phyloP scores from a whole-genome alignment of 208 protist species.

The Crithidia acanthocephali region DNA sequence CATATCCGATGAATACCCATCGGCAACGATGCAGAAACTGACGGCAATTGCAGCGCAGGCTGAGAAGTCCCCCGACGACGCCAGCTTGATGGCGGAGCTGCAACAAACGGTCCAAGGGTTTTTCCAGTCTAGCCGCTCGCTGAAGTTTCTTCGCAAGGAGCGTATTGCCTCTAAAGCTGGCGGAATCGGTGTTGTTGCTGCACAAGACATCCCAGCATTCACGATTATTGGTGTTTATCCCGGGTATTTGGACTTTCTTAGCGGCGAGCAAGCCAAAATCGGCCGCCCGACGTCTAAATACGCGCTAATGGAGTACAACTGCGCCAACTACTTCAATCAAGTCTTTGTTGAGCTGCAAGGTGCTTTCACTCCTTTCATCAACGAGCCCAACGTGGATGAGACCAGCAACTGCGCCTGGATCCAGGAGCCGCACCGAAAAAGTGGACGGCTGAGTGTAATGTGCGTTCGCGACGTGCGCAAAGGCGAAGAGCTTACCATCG shows the following conservation, averaged over 20 bases:
- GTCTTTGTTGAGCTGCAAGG: conserved; percentile 81
- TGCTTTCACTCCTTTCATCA: conserved; percentile 89
- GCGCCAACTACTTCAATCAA: conserved; percentile 83
- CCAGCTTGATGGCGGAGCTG: conserved; percentile 37
- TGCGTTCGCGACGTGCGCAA: conserved; percentile 61
- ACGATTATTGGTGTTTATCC: conserved; percentile 84
- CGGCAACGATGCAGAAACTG: conserved; percentile 20
- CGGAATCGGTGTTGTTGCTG: conserved; percentile 72
- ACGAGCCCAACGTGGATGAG: conserved; percentile 79
- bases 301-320: conserved; percentile 85
- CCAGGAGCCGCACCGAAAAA: conserved; percentile 63
- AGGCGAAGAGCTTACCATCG: conserved; percentile 85
- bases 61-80: conserved; percentile 19
- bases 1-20: conserved; percentile 59
- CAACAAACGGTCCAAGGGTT: conserved; percentile 40
- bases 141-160: conserved; percentile 47
- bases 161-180: conserved; percentile 52
- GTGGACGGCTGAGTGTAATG: conserved; percentile 81
- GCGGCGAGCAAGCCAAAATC: conserved; percentile 79
- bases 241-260: conserved; percentile 72
- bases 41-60: conserved; percentile 14
- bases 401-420: conserved; percentile 90
- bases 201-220: conserved; percentile 65
- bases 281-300: conserved; percentile 72
- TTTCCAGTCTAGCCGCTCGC: conserved; percentile 58